Evolutionary conservation across 2,329 filamentous ascomycete species (phyloP), one percentile per base, ranked within the genome.

Genomic region (Chaetomium olivaceum): DNA sequence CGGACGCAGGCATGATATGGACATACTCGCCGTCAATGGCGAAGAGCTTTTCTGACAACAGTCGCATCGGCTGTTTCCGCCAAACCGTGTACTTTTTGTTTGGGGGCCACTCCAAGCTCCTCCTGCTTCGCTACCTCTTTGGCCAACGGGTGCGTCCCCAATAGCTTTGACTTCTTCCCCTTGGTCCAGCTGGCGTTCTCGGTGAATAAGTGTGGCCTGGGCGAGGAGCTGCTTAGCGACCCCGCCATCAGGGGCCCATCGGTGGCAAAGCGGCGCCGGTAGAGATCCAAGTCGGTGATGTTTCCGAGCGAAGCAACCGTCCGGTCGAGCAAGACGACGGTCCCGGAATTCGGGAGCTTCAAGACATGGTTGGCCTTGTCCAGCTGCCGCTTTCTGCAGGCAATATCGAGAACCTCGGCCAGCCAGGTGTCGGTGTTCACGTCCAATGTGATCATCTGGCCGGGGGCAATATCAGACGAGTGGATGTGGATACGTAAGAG

Each of bases 1-100:
- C 84, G 2, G 85, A 85, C 1, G 86, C 83, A 29, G 91, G 91
- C 84, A 92, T 89, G 72, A 96, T 92, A 77, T 94, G 91, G 68
- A 96, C 87, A 76, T 93, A 95, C 75, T 96, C 92, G 66, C 91
- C 91, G 72, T 94, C 91, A 70, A 96, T 91, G 56, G 90, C 88
- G 51, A 95, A 80, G 11, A 92, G 86, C 65, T 91, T 87, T 71
- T 93, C 90, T 67, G 91, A 91, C 73, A 90, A 88, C 72, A 95
- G 90, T 27, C 90, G 88, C 85, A 95, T 92, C 9, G 90, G 89
- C 76, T 93, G 91, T 77, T 93, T 92, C 69, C 91, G 87, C 80
- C 90, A 91, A 19, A 96, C 91, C 14, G 87, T 88, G 77, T 92
- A 95, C 71, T 89, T 90, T 73, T 91, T 89, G 79, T 91, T 83